Evolutionary conservation across 768 basidiomycete species (phyloP).

Genomic region (Hericium erinaceus): DNA sequence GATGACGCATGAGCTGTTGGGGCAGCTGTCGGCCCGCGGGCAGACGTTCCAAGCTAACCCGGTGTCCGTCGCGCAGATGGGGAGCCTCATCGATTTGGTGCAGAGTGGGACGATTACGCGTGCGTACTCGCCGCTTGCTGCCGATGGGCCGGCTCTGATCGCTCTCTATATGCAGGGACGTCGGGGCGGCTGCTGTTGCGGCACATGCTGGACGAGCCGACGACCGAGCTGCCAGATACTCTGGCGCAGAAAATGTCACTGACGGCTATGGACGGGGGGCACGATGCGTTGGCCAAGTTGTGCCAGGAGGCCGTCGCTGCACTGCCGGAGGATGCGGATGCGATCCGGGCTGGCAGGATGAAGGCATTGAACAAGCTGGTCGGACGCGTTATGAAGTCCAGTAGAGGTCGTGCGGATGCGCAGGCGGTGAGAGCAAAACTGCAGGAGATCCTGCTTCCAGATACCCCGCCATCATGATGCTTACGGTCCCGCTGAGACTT

Average conservation of each 20-base stretch:
- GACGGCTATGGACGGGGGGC: conserved; percentile 26
- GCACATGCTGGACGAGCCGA: conserved; percentile 45
- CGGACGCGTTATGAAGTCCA: conserved; percentile 78
- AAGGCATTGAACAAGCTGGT: conserved; percentile 76
- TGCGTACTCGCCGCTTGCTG: conserved; percentile 19
- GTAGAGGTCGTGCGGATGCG: conserved; percentile 73
- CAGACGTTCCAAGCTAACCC: conserved; percentile 50
- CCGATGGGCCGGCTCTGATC: conserved; percentile 2
- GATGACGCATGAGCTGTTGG: conserved; percentile 84
- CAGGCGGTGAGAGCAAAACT: conserved; percentile 43
- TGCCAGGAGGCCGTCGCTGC: conserved; percentile 57
- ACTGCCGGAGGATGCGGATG: conserved; percentile 58
- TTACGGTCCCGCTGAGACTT: too few species aligned
- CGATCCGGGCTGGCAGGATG: conserved; percentile 57
- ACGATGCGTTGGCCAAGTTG: conserved; percentile 36
- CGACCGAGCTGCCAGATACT: conserved; percentile 27
- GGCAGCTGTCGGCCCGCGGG: conserved; percentile 56
- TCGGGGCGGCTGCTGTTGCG: conserved; percentile 73
- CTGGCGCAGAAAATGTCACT: conserved; percentile 45
- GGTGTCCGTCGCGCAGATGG: conserved; percentile 55
- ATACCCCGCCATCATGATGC: not conserved
- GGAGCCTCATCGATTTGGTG: conserved; percentile 72
- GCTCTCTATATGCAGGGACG: conserved; percentile 39
- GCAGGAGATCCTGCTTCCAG: conserved; percentile 30
- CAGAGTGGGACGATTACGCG: conserved; percentile 60